Evolutionary conservation across 2,329 filamentous ascomycete species (phyloP), one percentile per base, ranked within the genome.

Genomic region (Fusarium pseudonygamai): DNA sequence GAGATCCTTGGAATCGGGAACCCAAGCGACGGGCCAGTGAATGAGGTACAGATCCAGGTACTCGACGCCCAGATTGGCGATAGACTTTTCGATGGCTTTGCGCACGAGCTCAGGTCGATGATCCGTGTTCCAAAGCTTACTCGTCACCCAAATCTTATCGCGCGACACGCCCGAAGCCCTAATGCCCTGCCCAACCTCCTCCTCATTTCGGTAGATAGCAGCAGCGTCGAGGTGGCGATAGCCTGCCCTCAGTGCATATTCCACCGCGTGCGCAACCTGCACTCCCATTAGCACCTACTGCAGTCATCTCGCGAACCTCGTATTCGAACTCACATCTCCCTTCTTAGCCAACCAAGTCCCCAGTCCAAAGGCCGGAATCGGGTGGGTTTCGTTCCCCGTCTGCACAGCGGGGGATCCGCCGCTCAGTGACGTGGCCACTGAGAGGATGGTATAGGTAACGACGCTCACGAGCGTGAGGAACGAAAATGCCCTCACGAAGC

Each of bases 201-300:
- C 77, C 71, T 87, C 90, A 77, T 91, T 92, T 77, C 88, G 88
- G 77, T 93, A 93, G 47, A 89, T 89, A 64, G 90, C 85, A 49
- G 81, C 81, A 9, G 88, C 89, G 78, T 87, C 86, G 71, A 90
- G 87, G 74, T 89, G 87, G 42, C 87, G 83, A 79, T 90, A 90
- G 32, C 88, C 88, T 22, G 80, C 76, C 70, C 82, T 83, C 24
- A 90, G 81, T 18, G 88, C 88, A 40, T 83, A 83, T 73, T 88
- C 86, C 64, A 91, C 89, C 28, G 89, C 89, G n/a, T 63, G 60
- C 24, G 63, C 69, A 40, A 77, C 77, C 71, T 78, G 13, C 16
- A 18, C 2, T 12, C 13, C 3, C 1, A 15, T 69, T 4, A 69
- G 34, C 1, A 9, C 8, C 7, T 34, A 34, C 32, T 34, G 4